phyloP scores from a whole-genome alignment of 306 rosid genomes.

The Cicer arietinum region DNA sequence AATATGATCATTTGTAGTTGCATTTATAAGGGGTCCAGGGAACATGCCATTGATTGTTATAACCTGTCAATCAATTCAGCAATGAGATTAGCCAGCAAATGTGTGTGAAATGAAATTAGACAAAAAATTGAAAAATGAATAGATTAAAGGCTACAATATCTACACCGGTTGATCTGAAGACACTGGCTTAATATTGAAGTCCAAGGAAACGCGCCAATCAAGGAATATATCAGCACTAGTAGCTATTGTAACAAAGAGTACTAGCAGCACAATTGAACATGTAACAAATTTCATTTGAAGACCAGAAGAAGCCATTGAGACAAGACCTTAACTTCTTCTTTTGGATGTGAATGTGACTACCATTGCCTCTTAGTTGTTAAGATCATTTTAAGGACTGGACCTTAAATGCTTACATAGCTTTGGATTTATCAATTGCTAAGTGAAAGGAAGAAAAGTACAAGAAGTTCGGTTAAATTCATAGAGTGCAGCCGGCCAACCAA shows the following conservation, averaged over 20 bases:
- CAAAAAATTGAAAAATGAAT: conserved; percentile 20
- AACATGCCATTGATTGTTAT: conserved; percentile 79
- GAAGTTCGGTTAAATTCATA: conserved; percentile 31
- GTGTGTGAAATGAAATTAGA: neutral
- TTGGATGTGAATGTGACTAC: conserved; percentile 4
- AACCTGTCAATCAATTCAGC: conserved; percentile 54
- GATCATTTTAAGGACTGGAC: neutral
- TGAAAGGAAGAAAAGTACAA: conserved; percentile 2
- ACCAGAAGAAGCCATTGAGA: conserved; percentile 46
- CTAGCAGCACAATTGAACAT: conserved; percentile 34
- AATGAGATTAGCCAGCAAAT: conserved; percentile 17
- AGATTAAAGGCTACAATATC: conserved; percentile 7
- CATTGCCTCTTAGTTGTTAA: conserved; percentile 7
- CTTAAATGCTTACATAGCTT: conserved; percentile 34
- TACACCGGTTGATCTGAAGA: conserved; percentile 56
- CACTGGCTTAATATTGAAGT: conserved; percentile 47
- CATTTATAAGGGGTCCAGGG: conserved; percentile 84
- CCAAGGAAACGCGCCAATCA: conserved; percentile 61
- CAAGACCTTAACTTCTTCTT: conserved; percentile 2
- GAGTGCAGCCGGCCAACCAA: conserved; percentile 46
- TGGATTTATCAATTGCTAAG: conserved; percentile 19
- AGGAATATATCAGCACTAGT: conserved; percentile 50
- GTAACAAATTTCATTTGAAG: conserved; percentile 18
- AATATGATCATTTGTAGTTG: conserved; percentile 69
- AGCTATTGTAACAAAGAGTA: conserved; percentile 32